Base-by-base conservation (phyloP, 208 protist species). In the Crithidia mellificae region DNA sequence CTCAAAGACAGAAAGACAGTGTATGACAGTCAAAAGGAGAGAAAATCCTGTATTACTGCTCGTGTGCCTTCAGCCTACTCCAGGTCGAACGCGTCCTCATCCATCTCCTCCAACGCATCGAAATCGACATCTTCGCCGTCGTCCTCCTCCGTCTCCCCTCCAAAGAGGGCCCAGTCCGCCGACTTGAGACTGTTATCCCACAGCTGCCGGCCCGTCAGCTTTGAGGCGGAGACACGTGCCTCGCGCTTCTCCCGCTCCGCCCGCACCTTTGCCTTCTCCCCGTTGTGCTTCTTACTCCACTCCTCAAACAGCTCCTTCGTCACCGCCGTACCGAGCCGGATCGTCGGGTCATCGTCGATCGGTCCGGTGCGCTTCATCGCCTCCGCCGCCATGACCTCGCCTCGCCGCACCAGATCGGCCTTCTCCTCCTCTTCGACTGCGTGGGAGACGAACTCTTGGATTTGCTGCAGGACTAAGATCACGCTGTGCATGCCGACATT, bases 161-260 rank as follows among this genome's bases (percentile, higher is more conserved):
- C 73, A 73, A 96, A 96, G 24, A 96, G 75, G 2, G 84, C 81
- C 91, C 91, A 96, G 53, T 96, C 91, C 0, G 88, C 76, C 24
- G 68, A 74, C 59, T 80, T 78, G 27, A 96, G 72, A 25, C 86
- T 86, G 52, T 66, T 85, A 66, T 94, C 91, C 91, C 91, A 96
- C 63, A 96, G 71, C 79, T 94, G 88, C 25, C 85, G 67, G 24
- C 91, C 91, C n/a, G 84, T 85, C 32, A 96, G 81, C 64, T 93
- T 93, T n/a, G 77, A 89, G 9, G 72, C 74, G 2, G 85, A 72
- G 17, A 54, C 41, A 50, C 63, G 69, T 14, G 46, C 56, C 39
- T 77, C 68, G 49, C 74, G 64, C 72, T 85, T 84, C 56, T 81
- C 74, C 27, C 38, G 68, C 52, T 88, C 89, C 12, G 59, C 72